Conservation (phyloP, 2,329 filamentous ascomycete species). For the Talaromyces amestolkiae region DNA sequence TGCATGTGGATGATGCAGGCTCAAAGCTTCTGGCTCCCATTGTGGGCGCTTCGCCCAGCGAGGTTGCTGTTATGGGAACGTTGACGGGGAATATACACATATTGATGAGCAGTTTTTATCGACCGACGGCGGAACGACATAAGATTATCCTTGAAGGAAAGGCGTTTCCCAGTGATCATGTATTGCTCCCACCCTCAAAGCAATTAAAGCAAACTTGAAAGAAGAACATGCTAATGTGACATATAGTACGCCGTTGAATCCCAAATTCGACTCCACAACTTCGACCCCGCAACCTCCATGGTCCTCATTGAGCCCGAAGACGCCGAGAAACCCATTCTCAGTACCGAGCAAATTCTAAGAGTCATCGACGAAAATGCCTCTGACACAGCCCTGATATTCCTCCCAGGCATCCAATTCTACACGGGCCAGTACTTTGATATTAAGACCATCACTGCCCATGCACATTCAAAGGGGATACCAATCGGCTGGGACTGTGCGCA, state of each 20-base stretch:
- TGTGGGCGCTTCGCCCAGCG: conserved; percentile 68
- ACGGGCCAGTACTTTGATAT: conserved; percentile 89
- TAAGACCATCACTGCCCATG: conserved; percentile 71
- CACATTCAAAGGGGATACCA: conserved; percentile 66
- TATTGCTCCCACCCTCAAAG: conserved; percentile 31
- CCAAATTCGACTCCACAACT: conserved; percentile 69
- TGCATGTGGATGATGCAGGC: conserved; percentile 74
- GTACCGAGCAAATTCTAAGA: conserved; percentile 68
- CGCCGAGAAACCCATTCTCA: conserved; percentile 55
- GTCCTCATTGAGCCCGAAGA: conserved; percentile 68
- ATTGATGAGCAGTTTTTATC: conserved; percentile 81
- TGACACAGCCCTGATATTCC: conserved; percentile 70
- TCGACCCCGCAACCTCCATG: conserved; percentile 66
- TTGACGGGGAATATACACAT: conserved; percentile 79
- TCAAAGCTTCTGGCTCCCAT: conserved; percentile 68
- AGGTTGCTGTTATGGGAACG: conserved; percentile 86
- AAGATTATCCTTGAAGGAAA: conserved; percentile 89
- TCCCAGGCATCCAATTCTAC: conserved; percentile 90
- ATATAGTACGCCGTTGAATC: conserved; percentile 75
- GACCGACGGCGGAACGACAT: conserved; percentile 61
- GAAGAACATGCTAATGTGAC: conserved; percentile 18
- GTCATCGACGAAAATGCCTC: conserved; percentile 72
- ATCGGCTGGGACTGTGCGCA: conserved; percentile 90
- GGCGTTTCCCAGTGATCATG: conserved; percentile 84
- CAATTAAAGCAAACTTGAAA: background rate